These are phyloP conservation scores for Melanogaster broomeanus DNA, from an alignment of 768 basidiomycete species.

Conservation along the genomic window DNA sequence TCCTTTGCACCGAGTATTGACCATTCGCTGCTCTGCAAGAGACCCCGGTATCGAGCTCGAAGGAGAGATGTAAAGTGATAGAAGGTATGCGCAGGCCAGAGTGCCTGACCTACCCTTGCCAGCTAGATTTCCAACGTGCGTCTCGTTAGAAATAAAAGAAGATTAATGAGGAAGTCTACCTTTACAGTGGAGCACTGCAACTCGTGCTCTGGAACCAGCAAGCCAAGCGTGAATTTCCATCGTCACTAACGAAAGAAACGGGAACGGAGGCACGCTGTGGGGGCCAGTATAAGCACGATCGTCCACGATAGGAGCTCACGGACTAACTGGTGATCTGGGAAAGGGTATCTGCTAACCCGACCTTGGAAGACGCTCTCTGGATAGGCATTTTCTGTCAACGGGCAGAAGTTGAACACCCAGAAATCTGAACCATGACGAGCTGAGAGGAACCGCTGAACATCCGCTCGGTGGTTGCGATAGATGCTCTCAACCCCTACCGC, in stretches of 20 bases:
- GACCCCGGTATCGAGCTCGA: conserved; percentile 36
- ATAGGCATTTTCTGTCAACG: conserved; percentile 79
- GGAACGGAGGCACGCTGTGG: conserved; percentile 71
- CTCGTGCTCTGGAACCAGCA: conserved; percentile 58
- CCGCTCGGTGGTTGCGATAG: conserved; percentile 78
- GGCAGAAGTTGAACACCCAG: conserved; percentile 91
- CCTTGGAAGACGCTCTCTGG: conserved; percentile 66
- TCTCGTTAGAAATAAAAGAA: conserved; percentile 1
- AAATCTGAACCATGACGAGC: conserved; percentile 73
- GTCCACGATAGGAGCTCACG: conserved; percentile 52
- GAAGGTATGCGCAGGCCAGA: conserved; percentile 79
- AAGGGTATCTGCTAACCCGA: conserved; percentile 81
- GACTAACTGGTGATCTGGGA: conserved; percentile 87
- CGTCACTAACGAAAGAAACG: conserved; percentile 69
- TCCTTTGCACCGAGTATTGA: conserved; percentile 22
- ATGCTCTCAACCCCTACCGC: conserved; percentile 75
- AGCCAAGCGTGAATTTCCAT: conserved; percentile 79
- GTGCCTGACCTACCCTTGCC: conserved; percentile 88
- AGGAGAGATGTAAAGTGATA: conserved; percentile 52
- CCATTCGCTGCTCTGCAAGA: conserved; percentile 14
- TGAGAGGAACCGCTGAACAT: conserved; percentile 75
- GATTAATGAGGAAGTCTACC: conserved; percentile 39
- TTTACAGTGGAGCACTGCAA: conserved; percentile 88
- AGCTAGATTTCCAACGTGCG: conserved; percentile 40
- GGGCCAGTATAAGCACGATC: neutral